Evolutionary conservation across 2,329 filamentous ascomycete species (phyloP).

Genomic region (Ramichloridium luteum): DNA sequence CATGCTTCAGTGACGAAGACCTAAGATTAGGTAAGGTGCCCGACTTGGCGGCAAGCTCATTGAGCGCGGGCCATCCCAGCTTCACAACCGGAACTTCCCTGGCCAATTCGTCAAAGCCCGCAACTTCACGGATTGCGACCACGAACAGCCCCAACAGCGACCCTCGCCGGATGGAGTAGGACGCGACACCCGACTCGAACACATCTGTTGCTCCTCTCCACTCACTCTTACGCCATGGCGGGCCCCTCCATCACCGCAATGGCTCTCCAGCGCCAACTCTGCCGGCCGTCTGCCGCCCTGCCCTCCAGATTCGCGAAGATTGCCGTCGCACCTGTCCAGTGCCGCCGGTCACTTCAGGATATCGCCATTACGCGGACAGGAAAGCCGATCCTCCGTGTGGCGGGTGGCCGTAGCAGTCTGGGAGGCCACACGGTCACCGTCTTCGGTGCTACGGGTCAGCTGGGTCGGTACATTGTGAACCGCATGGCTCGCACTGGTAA

Average conservation of each 20-base stretch:
- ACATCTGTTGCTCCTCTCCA: slow-evolving; percentile 10
- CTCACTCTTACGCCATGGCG: slow-evolving; percentile 18
- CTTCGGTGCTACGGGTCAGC: slow-evolving; percentile 90
- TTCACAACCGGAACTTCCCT: too few species aligned
- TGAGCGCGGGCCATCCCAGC: too few species aligned
- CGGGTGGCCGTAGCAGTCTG: slow-evolving; percentile 58
- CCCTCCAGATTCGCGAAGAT: slow-evolving; percentile 15
- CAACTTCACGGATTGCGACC: too few species aligned
- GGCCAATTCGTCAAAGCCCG: too few species aligned
- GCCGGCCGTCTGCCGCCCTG: slow-evolving; percentile 20
- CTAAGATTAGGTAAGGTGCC: too few species aligned
- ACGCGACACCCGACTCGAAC: too few species aligned
- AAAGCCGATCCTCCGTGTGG: slow-evolving; percentile 80
- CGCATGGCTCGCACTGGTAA: slow-evolving; percentile 85
- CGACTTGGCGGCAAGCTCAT: too few species aligned
- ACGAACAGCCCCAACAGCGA: too few species aligned
- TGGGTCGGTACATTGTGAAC: slow-evolving; percentile 96
- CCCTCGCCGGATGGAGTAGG: slow-evolving; percentile 1
- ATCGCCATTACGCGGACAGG: slow-evolving; percentile 88
- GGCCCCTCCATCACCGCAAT: slow-evolving; percentile 20
- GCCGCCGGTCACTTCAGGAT: slow-evolving; percentile 50
- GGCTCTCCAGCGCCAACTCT: slow-evolving; percentile 24
- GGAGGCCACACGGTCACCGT: slow-evolving; percentile 90
- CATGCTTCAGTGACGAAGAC: too few species aligned
- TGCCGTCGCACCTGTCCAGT: slow-evolving; percentile 19